phyloP scores from a whole-genome alignment of 768 basidiomycete genomes.

The Dioszegia aurantiaca region DNA sequence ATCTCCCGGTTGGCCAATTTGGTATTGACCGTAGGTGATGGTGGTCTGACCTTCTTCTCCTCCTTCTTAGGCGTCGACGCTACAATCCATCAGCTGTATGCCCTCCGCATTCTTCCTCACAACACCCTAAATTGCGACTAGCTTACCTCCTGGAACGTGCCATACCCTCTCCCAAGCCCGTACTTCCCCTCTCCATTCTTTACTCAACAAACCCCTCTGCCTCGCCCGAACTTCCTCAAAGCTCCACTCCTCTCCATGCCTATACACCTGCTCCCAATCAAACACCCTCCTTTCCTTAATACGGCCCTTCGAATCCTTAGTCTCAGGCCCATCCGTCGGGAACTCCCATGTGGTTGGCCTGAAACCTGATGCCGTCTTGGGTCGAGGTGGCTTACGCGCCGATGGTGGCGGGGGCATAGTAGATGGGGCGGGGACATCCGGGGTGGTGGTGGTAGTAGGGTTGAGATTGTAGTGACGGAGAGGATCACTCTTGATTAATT shows the following conservation, averaged over 20 bases:
- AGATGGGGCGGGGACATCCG: constrained; percentile 26
- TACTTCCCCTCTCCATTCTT: constrained; percentile 44
- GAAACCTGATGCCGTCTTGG: constrained; percentile 13
- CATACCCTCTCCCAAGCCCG: constrained; percentile 46
- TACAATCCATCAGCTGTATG: neutral
- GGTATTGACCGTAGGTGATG: constrained; percentile 84
- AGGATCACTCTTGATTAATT: constrained; percentile 54
- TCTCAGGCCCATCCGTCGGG: constrained; percentile 40
- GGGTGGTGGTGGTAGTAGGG: no score
- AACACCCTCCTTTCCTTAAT: constrained; percentile 49
- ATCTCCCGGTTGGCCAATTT: constrained; percentile 92
- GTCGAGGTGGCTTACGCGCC: constrained; percentile 32
- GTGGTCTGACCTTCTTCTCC: constrained; percentile 34
- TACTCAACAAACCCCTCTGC: constrained; percentile 42
- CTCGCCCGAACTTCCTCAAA: constrained; percentile 65
- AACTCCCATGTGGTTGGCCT: constrained; percentile 38
- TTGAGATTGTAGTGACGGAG: constrained; percentile 51
- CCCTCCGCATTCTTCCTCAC: neutral
- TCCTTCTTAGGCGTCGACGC: constrained; percentile 44
- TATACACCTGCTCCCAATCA: constrained; percentile 62
- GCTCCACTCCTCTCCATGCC: constrained; percentile 75
- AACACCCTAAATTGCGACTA: neutral
- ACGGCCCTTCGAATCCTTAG: constrained; percentile 39
- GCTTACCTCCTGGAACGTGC: constrained; percentile 49
- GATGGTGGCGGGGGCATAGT: constrained; percentile 36